Percentiles rank a stretch among this genome's conserved stretches.
phyloP scores from a whole-genome alignment of 805 yeast species.

The Ogataea pini region DNA sequence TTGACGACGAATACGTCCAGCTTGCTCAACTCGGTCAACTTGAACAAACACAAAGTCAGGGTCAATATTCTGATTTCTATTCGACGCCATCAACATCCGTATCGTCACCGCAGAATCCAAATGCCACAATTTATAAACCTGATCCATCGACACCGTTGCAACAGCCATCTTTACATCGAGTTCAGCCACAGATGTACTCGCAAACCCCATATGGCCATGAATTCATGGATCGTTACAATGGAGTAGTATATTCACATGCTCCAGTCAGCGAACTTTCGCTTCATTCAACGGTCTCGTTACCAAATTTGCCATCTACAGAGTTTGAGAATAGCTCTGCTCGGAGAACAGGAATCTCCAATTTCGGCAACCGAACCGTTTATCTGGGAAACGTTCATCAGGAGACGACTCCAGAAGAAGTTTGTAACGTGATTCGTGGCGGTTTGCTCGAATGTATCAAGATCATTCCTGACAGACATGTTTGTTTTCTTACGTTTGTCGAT shows the following conservation, averaged over 20 bases:
- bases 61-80: slow-evolving; percentile 20
- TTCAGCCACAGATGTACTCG: slow-evolving; percentile 10
- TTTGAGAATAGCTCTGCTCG: neutral
- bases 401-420: slow-evolving; percentile 69
- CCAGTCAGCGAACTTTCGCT: slow-evolving; percentile 8
- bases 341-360: slow-evolving; percentile 10
- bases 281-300: slow-evolving; percentile 8
- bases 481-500: slow-evolving; percentile 71
- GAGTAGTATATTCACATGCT: slow-evolving; percentile 11
- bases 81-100: slow-evolving; percentile 31
- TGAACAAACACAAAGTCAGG: slow-evolving; percentile 1
- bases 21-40: neutral
- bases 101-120: slow-evolving; percentile 26
- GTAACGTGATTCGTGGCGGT: slow-evolving; percentile 80
- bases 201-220: slow-evolving; percentile 7
- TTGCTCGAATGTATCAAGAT: slow-evolving; percentile 58
- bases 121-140: slow-evolving; percentile 13
- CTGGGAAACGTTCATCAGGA: slow-evolving; percentile 65
- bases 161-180: slow-evolving; percentile 1
- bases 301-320: slow-evolving; percentile 2
- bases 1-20: slow-evolving; percentile 13
- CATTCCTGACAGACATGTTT: slow-evolving; percentile 52
- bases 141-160: slow-evolving; percentile 6
- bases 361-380: slow-evolving; percentile 67
- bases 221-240: slow-evolving; percentile 15